Percentiles rank a stretch among this genome's conserved stretches.
Conservation (phyloP, 352 stramenopile species). For the Phytophthora sp. region DNA sequence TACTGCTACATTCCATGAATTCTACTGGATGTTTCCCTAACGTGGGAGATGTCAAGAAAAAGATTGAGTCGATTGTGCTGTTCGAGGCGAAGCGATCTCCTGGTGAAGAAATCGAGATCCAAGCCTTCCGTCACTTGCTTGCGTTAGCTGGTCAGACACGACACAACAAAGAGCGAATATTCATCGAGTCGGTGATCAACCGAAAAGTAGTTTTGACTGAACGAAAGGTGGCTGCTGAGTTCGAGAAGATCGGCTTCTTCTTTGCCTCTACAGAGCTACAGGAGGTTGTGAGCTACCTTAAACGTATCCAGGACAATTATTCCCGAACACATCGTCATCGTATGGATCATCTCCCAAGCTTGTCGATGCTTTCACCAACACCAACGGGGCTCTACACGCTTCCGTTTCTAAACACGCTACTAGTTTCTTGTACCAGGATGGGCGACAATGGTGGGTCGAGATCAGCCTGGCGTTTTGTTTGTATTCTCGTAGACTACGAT, state of each 20-base stretch:
- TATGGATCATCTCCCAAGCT: slow-evolving; percentile 66
- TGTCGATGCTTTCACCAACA: slow-evolving; percentile 60
- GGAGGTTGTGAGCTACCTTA: slow-evolving; percentile 54
- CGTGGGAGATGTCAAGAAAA: slow-evolving; percentile 55
- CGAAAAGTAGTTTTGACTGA: slow-evolving; percentile 69
- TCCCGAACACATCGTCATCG: slow-evolving; percentile 48
- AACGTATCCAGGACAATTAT: slow-evolving; percentile 60
- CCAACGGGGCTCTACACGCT: slow-evolving; percentile 50
- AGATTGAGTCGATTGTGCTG: slow-evolving; percentile 57
- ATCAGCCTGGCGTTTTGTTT: slow-evolving; percentile 61
- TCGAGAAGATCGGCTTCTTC: slow-evolving; percentile 65
- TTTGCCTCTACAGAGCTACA: slow-evolving; percentile 56
- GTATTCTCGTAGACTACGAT: slow-evolving; percentile 63
- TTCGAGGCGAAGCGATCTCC: slow-evolving; percentile 72
- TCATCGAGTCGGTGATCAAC: slow-evolving; percentile 73
- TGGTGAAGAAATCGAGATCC: slow-evolving; percentile 59
- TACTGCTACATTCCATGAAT: slow-evolving; percentile 66
- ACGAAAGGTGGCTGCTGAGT: slow-evolving; percentile 51
- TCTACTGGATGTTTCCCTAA: slow-evolving; percentile 55
- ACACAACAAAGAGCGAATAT: slow-evolving; percentile 55
- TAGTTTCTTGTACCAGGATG: slow-evolving; percentile 52
- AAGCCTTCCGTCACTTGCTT: slow-evolving; percentile 67
- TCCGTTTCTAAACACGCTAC: slow-evolving; percentile 50
- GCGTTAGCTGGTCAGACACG: slow-evolving; percentile 49
- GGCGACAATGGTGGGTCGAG: slow-evolving; percentile 20